A percentile compares a stretch with the other conserved stretches of the same genome.
Conservation (phyloP, 495 filamentous ascomycete genomes). For the Copromyces sp. region DNA sequence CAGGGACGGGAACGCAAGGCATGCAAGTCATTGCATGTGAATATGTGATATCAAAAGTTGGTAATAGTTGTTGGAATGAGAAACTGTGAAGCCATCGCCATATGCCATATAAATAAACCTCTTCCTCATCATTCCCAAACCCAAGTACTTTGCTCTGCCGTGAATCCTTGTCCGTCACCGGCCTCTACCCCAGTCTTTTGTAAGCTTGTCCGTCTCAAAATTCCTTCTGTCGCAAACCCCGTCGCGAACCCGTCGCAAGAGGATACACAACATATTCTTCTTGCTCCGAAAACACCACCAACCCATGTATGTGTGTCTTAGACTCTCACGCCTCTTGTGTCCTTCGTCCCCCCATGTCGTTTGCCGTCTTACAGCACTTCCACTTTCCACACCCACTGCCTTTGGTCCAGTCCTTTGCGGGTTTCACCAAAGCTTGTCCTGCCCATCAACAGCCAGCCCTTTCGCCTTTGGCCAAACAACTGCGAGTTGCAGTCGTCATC, state of each 20-base stretch:
- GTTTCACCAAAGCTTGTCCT: neutral
- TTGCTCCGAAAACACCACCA: neutral
- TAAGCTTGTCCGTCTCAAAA: neutral
- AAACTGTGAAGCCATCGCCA: neutral
- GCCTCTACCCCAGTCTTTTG: neutral
- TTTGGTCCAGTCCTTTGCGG: neutral
- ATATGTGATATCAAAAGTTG: neutral
- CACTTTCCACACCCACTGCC: neutral
- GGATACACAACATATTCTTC: neutral
- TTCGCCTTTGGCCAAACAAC: neutral
- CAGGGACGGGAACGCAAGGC: neutral
- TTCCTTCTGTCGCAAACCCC: neutral
- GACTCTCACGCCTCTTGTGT: neutral
- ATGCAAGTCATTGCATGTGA: neutral
- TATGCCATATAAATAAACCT: neutral
- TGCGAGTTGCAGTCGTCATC: neutral
- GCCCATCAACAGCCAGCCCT: neutral
- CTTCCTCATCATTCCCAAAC: neutral
- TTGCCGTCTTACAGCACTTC: neutral
- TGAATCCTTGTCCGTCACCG: neutral
- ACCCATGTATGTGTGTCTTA: neutral
- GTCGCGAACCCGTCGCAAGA: neutral
- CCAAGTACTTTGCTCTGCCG: neutral
- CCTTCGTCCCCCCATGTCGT: neutral
- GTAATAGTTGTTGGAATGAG: neutral